Conservation (phyloP, 2,329 filamentous ascomycete species). For the Xylaria sp. region DNA sequence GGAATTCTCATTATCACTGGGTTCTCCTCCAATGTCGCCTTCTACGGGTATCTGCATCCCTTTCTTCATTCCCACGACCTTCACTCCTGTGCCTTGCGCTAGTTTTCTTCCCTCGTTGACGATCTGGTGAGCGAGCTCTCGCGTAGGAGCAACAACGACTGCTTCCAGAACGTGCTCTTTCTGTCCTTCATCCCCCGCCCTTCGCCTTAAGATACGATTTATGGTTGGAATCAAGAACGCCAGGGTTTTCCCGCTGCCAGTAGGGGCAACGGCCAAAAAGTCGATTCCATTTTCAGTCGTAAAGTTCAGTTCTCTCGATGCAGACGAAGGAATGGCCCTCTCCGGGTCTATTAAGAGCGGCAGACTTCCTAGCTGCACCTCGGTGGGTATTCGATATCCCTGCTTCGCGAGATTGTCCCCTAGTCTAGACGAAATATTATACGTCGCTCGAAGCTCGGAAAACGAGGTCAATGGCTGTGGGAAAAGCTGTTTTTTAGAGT, state of each 20-base stretch:
- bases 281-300: constrained; percentile 55
- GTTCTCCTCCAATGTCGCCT: constrained; percentile 39
- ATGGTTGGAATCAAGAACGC: constrained; percentile 89
- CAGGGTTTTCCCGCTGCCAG: constrained; percentile 94
- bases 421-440: constrained; percentile 73
- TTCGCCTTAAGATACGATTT: constrained; percentile 68
- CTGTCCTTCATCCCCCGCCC: constrained; percentile 46
- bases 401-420: constrained; percentile 81
- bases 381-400: constrained; percentile 85
- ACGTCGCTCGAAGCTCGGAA: constrained; percentile 67
- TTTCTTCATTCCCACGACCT: constrained; percentile 81
- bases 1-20: constrained; percentile 24
- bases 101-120: constrained; percentile 86
- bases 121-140: constrained; percentile 78
- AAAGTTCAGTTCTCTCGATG: constrained; percentile 39
- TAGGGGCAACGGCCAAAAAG: constrained; percentile 87
- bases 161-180: constrained; percentile 61
- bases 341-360: constrained; percentile 71
- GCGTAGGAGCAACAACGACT: constrained; percentile 76
- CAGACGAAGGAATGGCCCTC: constrained; percentile 46
- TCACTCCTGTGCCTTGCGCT: constrained; percentile 73
- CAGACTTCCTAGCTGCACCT: constrained; percentile 87
- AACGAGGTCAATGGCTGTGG: constrained; percentile 83
- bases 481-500: constrained; percentile 65
- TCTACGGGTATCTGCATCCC: constrained; percentile 70